Evolutionary conservation across 306 rosid genomes (phyloP), one percentile per base, ranked within the genome.

Genomic region (Crotalaria pallida): DNA sequence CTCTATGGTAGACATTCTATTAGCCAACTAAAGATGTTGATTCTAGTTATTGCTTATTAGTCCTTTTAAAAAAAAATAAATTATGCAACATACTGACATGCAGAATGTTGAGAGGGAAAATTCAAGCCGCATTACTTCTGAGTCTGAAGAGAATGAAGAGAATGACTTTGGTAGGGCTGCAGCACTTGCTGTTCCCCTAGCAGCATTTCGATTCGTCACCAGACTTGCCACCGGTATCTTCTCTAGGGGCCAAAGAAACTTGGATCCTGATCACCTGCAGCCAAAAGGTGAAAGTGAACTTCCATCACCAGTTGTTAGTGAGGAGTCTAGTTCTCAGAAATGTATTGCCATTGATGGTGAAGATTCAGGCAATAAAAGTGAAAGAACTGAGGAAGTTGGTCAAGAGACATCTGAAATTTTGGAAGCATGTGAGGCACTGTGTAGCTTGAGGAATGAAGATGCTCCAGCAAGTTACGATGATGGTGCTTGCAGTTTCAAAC

Each of bases 161-260:
- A 81, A 57, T 64, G 83, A 81, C 77, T 82, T 83, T 73, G 80
- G 88, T 56, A 85, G 82, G 57, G 87, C 85, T 49, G 77, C 90
- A 6, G 97, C 99, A 61, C 82, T 95, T 47, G 79, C 99, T 67
- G 92, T 86, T 69, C 96, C 99, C 49, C 69, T 91, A 60, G 99
- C 99, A 79, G 99, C 99, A 53, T 15, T 89, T 62, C 88, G 89
- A 68, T 95, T 80, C 16, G 87, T 95, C 68, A 85, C 91, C 65
- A 87, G 96, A 83, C 84, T 95, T 67, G 99, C 99, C 57, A 43
- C 83, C 75, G 99, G 97, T 77, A 83, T 95, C 69, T 95, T 95
- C 83, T 91, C 99, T 29, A 85, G 88, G 74, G 96, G 88, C 68
- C 90, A 83, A 80, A 91, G 77, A 58, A 84, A 72, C 76, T 44